phyloP scores from a whole-genome alignment of 2,329 filamentous ascomycete genomes.

The Trichoderma breve region DNA sequence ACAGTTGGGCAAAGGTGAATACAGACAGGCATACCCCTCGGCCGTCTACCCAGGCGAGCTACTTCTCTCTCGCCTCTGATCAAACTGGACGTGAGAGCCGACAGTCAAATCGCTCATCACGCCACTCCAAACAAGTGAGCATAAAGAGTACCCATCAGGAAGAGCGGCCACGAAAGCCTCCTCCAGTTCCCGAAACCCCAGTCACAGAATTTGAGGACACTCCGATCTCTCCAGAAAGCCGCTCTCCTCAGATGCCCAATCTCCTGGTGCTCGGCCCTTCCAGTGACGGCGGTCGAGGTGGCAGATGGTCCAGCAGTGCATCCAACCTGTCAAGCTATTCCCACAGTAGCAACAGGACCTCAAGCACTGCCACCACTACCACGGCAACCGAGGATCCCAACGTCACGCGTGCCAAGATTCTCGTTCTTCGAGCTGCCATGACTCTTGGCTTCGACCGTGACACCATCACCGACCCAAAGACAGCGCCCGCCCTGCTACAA shows the following conservation, averaged over 20 bases:
- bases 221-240: constrained; percentile 75
- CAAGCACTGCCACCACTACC: constrained; percentile 70
- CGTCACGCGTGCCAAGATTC: constrained; percentile 70
- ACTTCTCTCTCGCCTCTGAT: constrained; percentile 57
- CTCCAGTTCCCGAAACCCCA: constrained; percentile 75
- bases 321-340: constrained; percentile 79
- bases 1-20: constrained; percentile 85
- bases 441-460: constrained; percentile 76
- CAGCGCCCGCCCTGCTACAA: constrained; percentile 58
- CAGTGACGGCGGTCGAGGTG: constrained; percentile 56
- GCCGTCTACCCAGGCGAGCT: constrained; percentile 68
- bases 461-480: constrained; percentile 43
- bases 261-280: constrained; percentile 80
- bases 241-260: constrained; percentile 73
- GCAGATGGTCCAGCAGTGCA: constrained; percentile 78
- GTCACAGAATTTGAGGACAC: constrained; percentile 95
- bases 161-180: constrained; percentile 49
- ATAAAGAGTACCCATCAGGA: constrained; percentile 46
- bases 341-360: constrained; percentile 63
- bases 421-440: constrained; percentile 82
- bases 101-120: constrained; percentile 50
- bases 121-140: constrained; percentile 53
- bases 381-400: constrained; percentile 71
- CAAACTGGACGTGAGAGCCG: constrained; percentile 48
- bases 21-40: constrained; percentile 84